Conservation (phyloP, 352 stramenopile genomes). For the Phytophthora foliorum region DNA sequence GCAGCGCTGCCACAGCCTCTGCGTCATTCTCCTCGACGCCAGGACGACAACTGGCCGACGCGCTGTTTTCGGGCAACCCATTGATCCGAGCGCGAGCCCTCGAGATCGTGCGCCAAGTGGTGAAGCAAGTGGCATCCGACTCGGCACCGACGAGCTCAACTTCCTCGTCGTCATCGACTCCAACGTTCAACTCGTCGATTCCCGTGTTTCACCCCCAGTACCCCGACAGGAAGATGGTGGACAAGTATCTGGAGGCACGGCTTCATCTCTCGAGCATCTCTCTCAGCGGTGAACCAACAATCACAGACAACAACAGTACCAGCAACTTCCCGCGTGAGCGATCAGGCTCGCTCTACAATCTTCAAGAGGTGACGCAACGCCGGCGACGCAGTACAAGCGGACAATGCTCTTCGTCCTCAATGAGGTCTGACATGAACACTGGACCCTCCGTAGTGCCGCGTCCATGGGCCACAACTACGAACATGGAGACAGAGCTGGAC, state of each 20-base stretch:
- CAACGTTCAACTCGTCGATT: constrained; percentile 27
- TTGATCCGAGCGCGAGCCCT: constrained; percentile 60
- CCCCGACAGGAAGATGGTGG: constrained; percentile 51
- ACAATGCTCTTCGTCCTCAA: constrained; percentile 25
- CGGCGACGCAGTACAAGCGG: constrained; percentile 30
- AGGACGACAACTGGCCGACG: constrained; percentile 63
- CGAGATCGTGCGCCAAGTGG: constrained; percentile 56
- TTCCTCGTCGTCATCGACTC: constrained; percentile 18
- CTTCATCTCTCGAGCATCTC: constrained; percentile 48
- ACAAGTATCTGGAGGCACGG: constrained; percentile 65
- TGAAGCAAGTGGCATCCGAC: constrained; percentile 52
- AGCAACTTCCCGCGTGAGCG: background rate
- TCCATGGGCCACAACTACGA: constrained; percentile 30
- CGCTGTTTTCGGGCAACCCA: constrained; percentile 68
- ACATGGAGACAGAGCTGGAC: constrained; percentile 40
- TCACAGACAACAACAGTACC: constrained; percentile 12
- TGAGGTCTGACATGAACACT: background rate
- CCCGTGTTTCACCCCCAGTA: constrained; percentile 30
- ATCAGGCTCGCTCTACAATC: constrained; percentile 24
- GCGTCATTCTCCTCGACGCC: constrained; percentile 45
- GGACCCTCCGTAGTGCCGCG: constrained; percentile 16
- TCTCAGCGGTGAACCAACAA: constrained; percentile 5
- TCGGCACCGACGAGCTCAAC: constrained; percentile 30
- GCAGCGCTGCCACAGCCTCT: constrained; percentile 32
- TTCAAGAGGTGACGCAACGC: constrained; percentile 22